Base-by-base conservation (phyloP, 768 basidiomycete species). In the Suillus cothurnatus region DNA sequence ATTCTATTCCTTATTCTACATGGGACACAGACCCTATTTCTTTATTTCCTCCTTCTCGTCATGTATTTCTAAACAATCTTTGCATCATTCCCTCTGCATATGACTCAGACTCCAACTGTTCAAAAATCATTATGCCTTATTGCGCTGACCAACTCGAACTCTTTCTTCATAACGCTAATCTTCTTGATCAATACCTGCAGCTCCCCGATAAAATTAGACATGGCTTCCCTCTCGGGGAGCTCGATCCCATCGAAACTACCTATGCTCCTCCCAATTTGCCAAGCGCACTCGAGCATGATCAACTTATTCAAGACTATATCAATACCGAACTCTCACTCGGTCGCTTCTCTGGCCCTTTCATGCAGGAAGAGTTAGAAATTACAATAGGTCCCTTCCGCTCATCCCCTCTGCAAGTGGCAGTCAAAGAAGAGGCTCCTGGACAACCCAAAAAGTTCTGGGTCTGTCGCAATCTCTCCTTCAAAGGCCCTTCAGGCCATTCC, bases 201-300 rank as follows among this genome's bases (percentile, higher is more conserved):
- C 12, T 56, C 8, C 55, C 55, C 5, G 17, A 19, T 5, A 56
- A 68, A 36, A 64, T 68, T n/a, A 19, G 31, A 19, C 36, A 39
- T 23, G 62, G 68, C 19, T 67, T 64, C 1, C 68, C 68, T 8
- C 66, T 68, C 9, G 67, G 67, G 8, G 49, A 66, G 6, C 65
- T 64, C 3, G 57, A 61, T 21, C 15, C 23, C 34, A 60, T 65
- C 34, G 19, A 28, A 0, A 49, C 34, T 11, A 68, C 67, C 2
- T 68, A 62, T 19, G 53, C 53, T 11, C 67, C 67, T 4, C 58
- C 50, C 19, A 67, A 67, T 61, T 45, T 67, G 39, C 50, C 65
- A 12, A 34, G 58, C 8, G 53, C 58, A 26, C 49, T 56, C 14
- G 36, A 55, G 2, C 63, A 66, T 28, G 26, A 56, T 8, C 38